Percentiles rank a stretch among this genome's conserved stretches.
Evolutionary conservation across 805 yeast species (phyloP).

Genomic region (Starmerella bacillaris): DNA sequence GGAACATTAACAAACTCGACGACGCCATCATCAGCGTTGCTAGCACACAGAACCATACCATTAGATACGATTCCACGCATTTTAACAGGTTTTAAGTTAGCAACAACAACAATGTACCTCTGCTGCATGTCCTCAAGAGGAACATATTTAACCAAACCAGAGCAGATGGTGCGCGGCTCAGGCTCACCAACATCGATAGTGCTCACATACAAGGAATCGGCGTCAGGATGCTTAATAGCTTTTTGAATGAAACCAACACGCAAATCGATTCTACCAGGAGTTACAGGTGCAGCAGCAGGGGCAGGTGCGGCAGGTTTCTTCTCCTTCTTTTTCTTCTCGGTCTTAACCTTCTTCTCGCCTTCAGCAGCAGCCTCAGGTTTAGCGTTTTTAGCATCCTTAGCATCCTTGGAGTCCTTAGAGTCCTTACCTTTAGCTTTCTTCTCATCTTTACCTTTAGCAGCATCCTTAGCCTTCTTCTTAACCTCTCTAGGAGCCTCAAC

Average conservation of each 20-base stretch:
- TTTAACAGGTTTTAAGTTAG: conserved; percentile 90
- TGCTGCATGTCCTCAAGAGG: conserved; percentile 91
- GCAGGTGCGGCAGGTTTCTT: conserved; percentile 40
- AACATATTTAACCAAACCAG: conserved; percentile 80
- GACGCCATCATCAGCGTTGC: conserved; percentile 34
- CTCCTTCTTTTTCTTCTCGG: conserved; percentile 24
- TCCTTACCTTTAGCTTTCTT: neutral
- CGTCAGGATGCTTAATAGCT: conserved; percentile 94
- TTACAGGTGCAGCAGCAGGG: conserved; percentile 25
- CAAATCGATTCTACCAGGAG: conserved; percentile 73
- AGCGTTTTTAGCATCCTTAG: neutral
- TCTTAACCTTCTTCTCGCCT: conserved; percentile 15
- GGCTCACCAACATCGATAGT: conserved; percentile 93
- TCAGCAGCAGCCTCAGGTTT: conserved; percentile 18
- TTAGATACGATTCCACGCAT: conserved; percentile 94
- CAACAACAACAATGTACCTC: conserved; percentile 75
- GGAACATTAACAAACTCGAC: conserved; percentile 96
- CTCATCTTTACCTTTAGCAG: conserved; percentile 19
- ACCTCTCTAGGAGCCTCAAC: conserved; percentile 58
- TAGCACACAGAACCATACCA: conserved; percentile 93
- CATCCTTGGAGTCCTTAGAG: neutral
- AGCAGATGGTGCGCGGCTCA: conserved; percentile 95
- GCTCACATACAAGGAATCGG: conserved; percentile 88
- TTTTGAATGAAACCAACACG: conserved; percentile 94
- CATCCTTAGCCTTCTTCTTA: conserved; percentile 26